Base-by-base conservation (phyloP, 352 stramenopile species). In the Globisporangium camurandrum region DNA sequence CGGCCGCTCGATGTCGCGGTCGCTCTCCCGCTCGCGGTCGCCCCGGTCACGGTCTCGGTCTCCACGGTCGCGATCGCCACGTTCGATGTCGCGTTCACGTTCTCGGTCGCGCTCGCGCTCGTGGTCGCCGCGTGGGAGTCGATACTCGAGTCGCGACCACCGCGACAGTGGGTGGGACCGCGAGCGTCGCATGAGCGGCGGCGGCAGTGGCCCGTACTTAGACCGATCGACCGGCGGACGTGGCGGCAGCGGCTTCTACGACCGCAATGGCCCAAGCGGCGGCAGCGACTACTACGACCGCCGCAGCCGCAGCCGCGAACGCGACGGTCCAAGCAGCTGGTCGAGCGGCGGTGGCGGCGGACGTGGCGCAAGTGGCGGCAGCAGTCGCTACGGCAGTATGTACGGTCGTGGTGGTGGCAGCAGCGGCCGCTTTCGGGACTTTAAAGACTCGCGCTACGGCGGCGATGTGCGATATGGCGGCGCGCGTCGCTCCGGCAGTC, bases 1-100 rank as follows among this genome's bases (percentile, higher is more conserved):
- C 10, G 56, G 67, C 4, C 75, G 73, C 20, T 81, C 73, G 9
- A 68, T 78, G 11, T 86, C 73, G 20, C 71, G 74, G 10, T 88
- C 74, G 7, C 66, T 59, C 0, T 84, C 72, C 8, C 61, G 53
- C 0, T 69, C 61, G 20, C 52, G 58, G 50, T 62, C 64, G 20
- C 66, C 49, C 46, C 59, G 59, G 54, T 64, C 28, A 67, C 64
- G 39, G 17, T 57, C 16, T 52, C 67, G 75, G n/a, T 87, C 68
- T 4, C 66, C 68, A 4, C 53, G 54, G 20, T 64, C 56, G 30
- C 61, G 45, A 49, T 62, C 59, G 11, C 58, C 66, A 26, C 61
- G 45, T 46, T 62, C 59, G 9, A 56, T 66, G 10, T 83, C 73
- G 1, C 67, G 77, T 2, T 86, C 74, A 1, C 63, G 69, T 14